Conservation (phyloP, 2,329 filamentous ascomycete genomes). For the Clonostachys rosea region DNA sequence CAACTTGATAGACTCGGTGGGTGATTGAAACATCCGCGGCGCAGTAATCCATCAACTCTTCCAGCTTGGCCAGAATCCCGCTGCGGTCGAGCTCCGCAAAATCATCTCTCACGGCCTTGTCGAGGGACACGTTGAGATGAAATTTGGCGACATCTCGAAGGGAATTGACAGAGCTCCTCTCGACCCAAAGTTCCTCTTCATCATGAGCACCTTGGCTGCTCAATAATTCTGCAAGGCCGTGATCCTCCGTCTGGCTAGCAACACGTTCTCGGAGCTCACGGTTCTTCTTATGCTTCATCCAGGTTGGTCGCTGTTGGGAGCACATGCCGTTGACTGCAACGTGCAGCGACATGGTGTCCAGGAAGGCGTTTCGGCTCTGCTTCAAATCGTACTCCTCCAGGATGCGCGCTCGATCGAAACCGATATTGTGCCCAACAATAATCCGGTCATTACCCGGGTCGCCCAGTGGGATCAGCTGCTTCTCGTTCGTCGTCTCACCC, state of each 20-base stretch:
- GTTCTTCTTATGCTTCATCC: conserved; percentile 95
- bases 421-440: conserved; percentile 91
- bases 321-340: conserved; percentile 99
- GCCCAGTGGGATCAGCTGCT: conserved; percentile 83
- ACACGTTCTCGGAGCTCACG: conserved; percentile 79
- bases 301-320: conserved; percentile 89
- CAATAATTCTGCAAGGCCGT: conserved; percentile 67
- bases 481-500: conserved; percentile 70
- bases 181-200: conserved; percentile 94
- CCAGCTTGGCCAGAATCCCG: conserved; percentile 66
- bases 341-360: conserved; percentile 98
- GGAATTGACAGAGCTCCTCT: conserved; percentile 91
- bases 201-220: conserved; percentile 69
- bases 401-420: conserved; percentile 86
- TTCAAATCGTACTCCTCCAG: conserved; percentile 82
- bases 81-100: conserved; percentile 78
- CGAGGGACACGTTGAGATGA: conserved; percentile 85
- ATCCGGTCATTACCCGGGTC: conserved; percentile 69
- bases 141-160: conserved; percentile 94
- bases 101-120: conserved; percentile 81
- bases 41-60: conserved; percentile 88
- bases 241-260: conserved; percentile 63
- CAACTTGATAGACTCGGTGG: conserved; percentile 88
- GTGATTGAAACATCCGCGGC: conserved; percentile 91
- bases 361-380: conserved; percentile 79